phyloP scores from a whole-genome alignment of 192 early-diverging fungal species.

The Mortierella alpina region DNA sequence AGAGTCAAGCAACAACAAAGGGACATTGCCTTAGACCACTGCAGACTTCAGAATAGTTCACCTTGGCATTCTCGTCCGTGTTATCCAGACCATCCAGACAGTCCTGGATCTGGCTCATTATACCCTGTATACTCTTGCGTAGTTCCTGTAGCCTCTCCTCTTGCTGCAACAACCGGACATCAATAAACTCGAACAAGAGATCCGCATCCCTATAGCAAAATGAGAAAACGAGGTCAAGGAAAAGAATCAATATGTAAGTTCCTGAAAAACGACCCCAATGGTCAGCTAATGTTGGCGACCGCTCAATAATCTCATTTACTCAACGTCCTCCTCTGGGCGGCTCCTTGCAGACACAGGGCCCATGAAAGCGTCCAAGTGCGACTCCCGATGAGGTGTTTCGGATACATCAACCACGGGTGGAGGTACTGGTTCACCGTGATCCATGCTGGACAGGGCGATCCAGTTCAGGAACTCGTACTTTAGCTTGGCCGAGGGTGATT shows the following conservation, averaged over 20 bases:
- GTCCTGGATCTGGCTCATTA: constrained; percentile 10
- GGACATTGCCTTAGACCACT: too few species aligned
- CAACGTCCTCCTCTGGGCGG: not conserved
- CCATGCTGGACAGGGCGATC: constrained; percentile 26
- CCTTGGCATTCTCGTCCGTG: constrained; percentile 40
- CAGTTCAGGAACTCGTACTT: constrained; percentile 44
- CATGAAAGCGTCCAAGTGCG: not conserved
- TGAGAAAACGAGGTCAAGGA: too few species aligned
- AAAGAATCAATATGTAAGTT: too few species aligned
- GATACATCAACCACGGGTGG: too few species aligned
- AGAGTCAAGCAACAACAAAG: too few species aligned
- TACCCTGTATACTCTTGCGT: constrained; percentile 6
- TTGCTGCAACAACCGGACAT: constrained; percentile 20
- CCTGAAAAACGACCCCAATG: not conserved
- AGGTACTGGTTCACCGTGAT: not conserved
- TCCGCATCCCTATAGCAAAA: constrained; percentile 27
- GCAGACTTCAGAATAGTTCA: constrained; percentile 7
- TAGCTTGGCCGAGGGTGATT: constrained; percentile 41
- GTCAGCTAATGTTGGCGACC: not conserved
- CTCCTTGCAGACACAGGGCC: not conserved
- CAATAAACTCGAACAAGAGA: constrained; percentile 20
- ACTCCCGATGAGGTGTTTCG: too few species aligned
- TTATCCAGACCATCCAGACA: constrained; percentile 22
- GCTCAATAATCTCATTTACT: too few species aligned
- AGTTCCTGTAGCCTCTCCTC: constrained; percentile 13